Conservation (phyloP, 306 rosid species). For the Dicorynia guianensis region DNA sequence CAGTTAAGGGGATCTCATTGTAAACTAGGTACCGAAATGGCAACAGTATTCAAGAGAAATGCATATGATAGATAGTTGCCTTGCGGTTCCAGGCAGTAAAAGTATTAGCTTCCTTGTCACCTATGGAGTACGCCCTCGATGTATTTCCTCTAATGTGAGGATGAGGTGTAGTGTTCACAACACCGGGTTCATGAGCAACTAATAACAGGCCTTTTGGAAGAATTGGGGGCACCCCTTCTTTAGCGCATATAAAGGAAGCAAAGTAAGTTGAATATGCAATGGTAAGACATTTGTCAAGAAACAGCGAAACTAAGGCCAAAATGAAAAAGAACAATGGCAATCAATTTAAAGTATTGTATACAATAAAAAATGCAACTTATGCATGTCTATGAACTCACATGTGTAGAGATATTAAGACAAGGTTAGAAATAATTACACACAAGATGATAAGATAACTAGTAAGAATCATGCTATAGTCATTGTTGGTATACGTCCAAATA, state of each 20-base stretch:
- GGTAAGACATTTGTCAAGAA: neutral
- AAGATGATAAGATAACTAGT: neutral
- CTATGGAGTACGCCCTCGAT: conserved; percentile 83
- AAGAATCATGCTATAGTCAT: neutral
- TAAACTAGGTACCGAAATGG: conserved; percentile 17
- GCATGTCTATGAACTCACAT: too few relatives aligned
- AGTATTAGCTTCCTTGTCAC: conserved; percentile 93
- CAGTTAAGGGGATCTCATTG: neutral
- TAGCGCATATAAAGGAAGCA: conserved; percentile 55
- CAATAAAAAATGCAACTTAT: neutral
- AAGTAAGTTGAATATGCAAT: conserved; percentile 1
- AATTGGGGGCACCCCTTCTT: conserved; percentile 54
- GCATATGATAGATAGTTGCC: conserved; percentile 54
- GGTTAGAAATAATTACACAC: neutral
- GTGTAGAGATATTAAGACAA: neutral
- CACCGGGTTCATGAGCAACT: conserved; percentile 90
- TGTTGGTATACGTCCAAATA: neutral
- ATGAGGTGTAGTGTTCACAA: conserved; percentile 77
- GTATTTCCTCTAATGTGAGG: conserved; percentile 92
- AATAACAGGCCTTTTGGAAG: conserved; percentile 72
- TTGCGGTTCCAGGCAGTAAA: conserved; percentile 90
- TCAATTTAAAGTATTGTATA: too few relatives aligned
- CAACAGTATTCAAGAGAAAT: conserved; percentile 20
- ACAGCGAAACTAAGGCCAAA: neutral
- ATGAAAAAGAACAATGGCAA: too few relatives aligned